Evolutionary conservation across 2,329 filamentous ascomycete genomes (phyloP).

Genomic region (Trichoderma breve): DNA sequence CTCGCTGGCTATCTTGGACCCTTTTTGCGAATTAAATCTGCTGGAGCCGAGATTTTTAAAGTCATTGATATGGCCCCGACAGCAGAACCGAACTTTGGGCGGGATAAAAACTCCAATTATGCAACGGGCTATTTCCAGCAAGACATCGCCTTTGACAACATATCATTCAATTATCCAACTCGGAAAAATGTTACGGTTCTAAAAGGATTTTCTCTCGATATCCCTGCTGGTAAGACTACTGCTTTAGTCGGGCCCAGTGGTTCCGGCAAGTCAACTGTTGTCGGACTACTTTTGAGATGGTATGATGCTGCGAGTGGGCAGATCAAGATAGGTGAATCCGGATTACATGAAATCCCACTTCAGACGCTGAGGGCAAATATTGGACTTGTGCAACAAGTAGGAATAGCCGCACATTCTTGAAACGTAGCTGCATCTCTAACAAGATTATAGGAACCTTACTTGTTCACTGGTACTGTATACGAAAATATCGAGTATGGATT

Average conservation of each 20-base stretch:
- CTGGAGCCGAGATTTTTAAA: not conserved
- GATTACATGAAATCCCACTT: not conserved
- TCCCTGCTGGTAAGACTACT: not conserved
- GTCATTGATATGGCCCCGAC: not conserved
- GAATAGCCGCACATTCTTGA: not conserved
- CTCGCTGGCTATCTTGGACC: slow-evolving; percentile 2
- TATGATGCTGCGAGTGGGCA: not conserved
- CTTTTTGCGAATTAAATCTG: not conserved
- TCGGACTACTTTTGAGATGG: not conserved
- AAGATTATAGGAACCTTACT: not conserved
- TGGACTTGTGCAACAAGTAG: not conserved
- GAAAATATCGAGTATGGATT: not conserved
- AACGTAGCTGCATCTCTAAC: not conserved
- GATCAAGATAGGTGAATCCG: not conserved
- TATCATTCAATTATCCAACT: not conserved
- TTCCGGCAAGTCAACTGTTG: not conserved
- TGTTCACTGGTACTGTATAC: not conserved
- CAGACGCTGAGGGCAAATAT: not conserved
- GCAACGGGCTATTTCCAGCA: not conserved
- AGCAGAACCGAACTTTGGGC: no score
- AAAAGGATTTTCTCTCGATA: not conserved
- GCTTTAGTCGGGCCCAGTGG: not conserved
- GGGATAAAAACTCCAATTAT: not conserved
- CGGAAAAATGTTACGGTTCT: not conserved
- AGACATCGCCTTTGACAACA: not conserved